phyloP scores from a whole-genome alignment of 176 grass and related monocot species.

The Eragrostis curvula region DNA sequence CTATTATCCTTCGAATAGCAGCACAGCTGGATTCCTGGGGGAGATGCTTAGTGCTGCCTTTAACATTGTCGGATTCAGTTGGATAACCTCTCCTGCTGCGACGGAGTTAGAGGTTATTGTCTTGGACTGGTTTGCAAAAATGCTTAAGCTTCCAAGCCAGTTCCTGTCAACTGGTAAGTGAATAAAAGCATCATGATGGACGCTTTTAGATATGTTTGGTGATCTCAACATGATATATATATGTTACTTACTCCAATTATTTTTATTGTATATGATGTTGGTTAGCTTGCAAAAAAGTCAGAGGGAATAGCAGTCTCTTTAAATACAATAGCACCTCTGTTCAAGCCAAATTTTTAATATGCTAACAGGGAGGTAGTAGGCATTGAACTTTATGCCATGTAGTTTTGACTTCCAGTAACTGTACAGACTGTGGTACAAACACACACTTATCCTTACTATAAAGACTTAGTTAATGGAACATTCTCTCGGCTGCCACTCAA shows the following conservation, averaged over 20 bases:
- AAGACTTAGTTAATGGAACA: too few relatives aligned
- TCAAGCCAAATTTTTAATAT: background rate
- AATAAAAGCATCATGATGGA: background rate
- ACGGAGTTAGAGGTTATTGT: slow-evolving; percentile 79
- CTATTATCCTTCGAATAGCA: slow-evolving; percentile 69
- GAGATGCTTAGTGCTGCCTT: slow-evolving; percentile 79
- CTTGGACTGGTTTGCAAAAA: slow-evolving; percentile 75
- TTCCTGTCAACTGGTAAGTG: slow-evolving; percentile 64
- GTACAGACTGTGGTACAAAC: background rate
- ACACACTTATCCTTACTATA: background rate
- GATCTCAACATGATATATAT: slow-evolving; percentile 5
- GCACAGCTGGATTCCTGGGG: slow-evolving; percentile 81
- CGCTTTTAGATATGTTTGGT: background rate
- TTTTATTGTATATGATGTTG: background rate
- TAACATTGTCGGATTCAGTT: slow-evolving; percentile 77
- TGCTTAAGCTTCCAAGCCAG: slow-evolving; percentile 58
- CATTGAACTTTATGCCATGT: background rate
- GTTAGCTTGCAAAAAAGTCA: background rate
- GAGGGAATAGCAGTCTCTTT: background rate
- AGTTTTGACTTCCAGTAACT: background rate
- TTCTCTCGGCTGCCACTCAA: too few relatives aligned
- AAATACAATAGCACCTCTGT: slow-evolving; percentile 9
- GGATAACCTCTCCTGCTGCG: slow-evolving; percentile 86
- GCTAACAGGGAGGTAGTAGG: background rate
- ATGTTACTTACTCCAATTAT: background rate